phyloP scores from a whole-genome alignment of 1,139 yeast genomes.

The Magnusiomyces paraingens region DNA sequence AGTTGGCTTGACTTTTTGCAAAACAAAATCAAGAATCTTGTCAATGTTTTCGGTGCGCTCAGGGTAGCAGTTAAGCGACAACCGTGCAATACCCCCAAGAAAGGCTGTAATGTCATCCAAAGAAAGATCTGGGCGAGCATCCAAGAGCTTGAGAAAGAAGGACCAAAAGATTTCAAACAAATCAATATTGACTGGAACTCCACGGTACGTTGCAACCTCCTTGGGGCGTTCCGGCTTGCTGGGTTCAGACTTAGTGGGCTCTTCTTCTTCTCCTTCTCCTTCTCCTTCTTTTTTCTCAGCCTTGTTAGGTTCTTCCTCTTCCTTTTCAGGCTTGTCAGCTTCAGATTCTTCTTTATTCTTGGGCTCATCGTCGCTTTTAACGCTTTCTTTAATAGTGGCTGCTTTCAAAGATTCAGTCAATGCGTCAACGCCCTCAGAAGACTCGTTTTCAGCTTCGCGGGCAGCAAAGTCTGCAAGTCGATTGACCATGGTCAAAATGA shows the following conservation, averaged over 20 bases:
- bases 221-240: constrained; percentile 2
- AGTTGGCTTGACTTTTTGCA: constrained; percentile 39
- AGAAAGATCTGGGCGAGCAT: constrained; percentile 57
- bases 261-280: background rate
- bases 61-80: constrained; percentile 66
- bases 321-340: background rate
- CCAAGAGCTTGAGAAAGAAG: constrained; percentile 50
- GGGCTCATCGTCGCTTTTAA: constrained; percentile 7
- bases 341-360: constrained; percentile 10
- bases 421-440: constrained; percentile 13
- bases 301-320: constrained; percentile 7
- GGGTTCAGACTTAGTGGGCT: constrained; percentile 8
- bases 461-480: constrained; percentile 58
- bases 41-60: constrained; percentile 55
- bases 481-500: constrained; percentile 64
- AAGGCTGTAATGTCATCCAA: constrained; percentile 59
- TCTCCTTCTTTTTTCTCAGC: constrained; percentile 7
- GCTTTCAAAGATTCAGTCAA: constrained; percentile 4
- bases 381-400: constrained; percentile 8
- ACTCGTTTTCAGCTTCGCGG: constrained; percentile 26
- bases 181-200: constrained; percentile 26
- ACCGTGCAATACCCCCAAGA: constrained; percentile 55
- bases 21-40: constrained; percentile 52
- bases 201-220: constrained; percentile 14
- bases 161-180: constrained; percentile 60